Evolutionary conservation across 352 stramenopile species (phyloP), one percentile per base, ranked within the genome.

Genomic region (Thraustochytrium sp.): DNA sequence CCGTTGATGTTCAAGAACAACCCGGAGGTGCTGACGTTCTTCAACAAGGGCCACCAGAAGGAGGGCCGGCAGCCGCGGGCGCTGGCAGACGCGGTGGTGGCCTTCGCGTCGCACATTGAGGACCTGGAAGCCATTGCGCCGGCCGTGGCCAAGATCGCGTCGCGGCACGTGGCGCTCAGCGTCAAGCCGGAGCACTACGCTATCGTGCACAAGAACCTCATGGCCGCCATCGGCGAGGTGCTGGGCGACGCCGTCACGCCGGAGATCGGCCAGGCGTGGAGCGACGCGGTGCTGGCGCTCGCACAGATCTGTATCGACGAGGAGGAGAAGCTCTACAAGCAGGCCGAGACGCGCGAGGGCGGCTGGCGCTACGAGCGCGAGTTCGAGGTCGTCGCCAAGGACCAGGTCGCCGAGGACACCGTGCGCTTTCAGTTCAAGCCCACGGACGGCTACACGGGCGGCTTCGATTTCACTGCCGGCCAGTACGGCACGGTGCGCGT

Each of bases 111-210:
- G 26, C 91, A 93, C 84, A 90, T 90, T 46, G 88, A 93, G 78
- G 84, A 88, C 54, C 87, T 93, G 42, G 84, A 74, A 26, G 88
- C 86, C 21, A 86, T 92, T 21, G 86, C 84, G 9, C 84, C 88
- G 26, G 88, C 89, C 36, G 89, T 93, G 26, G 85, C 86, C 16
- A 89, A 88, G 54, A 93, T 93, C 73, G 88, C 89, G 16, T 85
- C 91, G 64, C 91, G 91, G 75, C 90, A 92, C 85, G 87, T 90
- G 56, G 88, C 88, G 42, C 86, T 93, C 2, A 75, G 91, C 72
- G 90, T 93, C 65, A 83, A 88, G 36, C 86, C 89, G n/a, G 89
- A 92, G 55, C 90, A 93, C 87, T 93, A 93, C 78, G 87, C 84
- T 8, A 89, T 93, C 82, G 89, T 93, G 44, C 88, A 89, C 36